Evolutionary conservation across 2,329 filamentous ascomycete species (phyloP), one percentile per base, ranked within the genome.

Genomic region (Penicillium freii): DNA sequence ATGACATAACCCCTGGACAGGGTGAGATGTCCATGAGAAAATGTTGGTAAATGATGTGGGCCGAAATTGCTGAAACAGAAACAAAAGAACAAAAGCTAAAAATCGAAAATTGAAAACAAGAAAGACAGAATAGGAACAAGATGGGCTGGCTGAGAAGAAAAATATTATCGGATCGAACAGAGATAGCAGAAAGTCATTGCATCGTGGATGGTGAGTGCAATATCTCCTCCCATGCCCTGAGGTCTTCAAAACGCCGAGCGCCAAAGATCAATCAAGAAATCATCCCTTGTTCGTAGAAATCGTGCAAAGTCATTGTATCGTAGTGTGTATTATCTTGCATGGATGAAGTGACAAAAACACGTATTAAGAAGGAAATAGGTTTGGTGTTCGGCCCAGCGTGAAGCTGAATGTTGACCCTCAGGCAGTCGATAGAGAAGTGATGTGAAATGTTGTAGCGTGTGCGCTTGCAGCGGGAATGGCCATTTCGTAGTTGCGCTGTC

Each of bases 261-360:
- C 65, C 66, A 65, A 57, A 58, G 60, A 61, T 55, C 49, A 42
- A 40, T 50, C 44, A 51, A 43, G 54, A 61, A 58, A 17, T 59
- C 54, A 42, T 62, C 38, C 47, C 55, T 42, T 51, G 39, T 50
- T 66, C 61, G 42, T 66, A 46, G 40, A 59, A 64, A 53, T 65
- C 62, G 50, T 65, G 54, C 40, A 63, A 62, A 59, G 65, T 60
- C 49, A 39, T 57, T 57, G 29, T 53, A 47, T 57, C 54, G 23
- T 57, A 38, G 27, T 43, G 34, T n/a, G 21, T 45, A 34, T 10
- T 34, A n/a, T 36, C 11, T 42, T 15, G 19, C 21, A 54, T 45
- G 13, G 10, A 50, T 50, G 56, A 59, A 45, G 59, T 10, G 42
- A 51, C 27, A 23, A 49, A 42, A 65, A 48, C 23, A 53, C 34